Percentiles rank a stretch among this genome's conserved stretches.
phyloP scores from a whole-genome alignment of 345 rosid species.

The Cochlearia excelsa region DNA sequence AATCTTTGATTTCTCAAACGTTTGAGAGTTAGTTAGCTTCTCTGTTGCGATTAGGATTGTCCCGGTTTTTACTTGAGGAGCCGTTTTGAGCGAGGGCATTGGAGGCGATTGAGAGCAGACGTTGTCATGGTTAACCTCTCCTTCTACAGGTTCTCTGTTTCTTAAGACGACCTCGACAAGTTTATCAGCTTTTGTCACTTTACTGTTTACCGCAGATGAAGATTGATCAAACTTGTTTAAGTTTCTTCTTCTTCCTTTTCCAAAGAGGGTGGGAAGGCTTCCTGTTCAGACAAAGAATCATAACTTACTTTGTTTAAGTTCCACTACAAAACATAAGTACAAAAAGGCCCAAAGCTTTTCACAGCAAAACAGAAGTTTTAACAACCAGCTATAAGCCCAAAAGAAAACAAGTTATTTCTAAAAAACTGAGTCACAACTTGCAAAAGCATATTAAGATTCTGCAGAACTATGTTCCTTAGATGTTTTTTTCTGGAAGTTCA shows the following conservation, averaged over 20 bases:
- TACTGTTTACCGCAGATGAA: slow-evolving; percentile 24
- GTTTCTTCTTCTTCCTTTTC: slow-evolving; percentile 38
- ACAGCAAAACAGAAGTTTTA: background rate
- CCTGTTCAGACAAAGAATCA: slow-evolving; percentile 40
- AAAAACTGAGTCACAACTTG: slow-evolving; percentile 5
- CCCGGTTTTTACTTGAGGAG: slow-evolving; percentile 48
- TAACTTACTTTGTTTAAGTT: slow-evolving; percentile 21
- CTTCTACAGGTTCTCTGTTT: slow-evolving; percentile 28
- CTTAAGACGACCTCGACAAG: slow-evolving; percentile 53
- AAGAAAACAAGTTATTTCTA: slow-evolving; percentile 4
- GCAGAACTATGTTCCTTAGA: slow-evolving; percentile 4
- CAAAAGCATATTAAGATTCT: slow-evolving; percentile 5
- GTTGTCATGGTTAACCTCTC: slow-evolving; percentile 33
- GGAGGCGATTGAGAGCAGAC: slow-evolving; percentile 28
- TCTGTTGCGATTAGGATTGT: slow-evolving; percentile 68
- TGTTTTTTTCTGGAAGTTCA: slow-evolving; percentile 9
- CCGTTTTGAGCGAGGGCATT: slow-evolving; percentile 28
- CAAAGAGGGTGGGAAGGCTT: slow-evolving; percentile 39
- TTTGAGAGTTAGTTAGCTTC: slow-evolving; percentile 44
- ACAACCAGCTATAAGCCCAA: slow-evolving; percentile 1
- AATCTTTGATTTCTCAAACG: slow-evolving; percentile 65
- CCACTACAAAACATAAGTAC: background rate
- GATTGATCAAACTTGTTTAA: slow-evolving; percentile 30
- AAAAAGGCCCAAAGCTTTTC: background rate
- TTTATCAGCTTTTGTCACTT: slow-evolving; percentile 40